Conservation (phyloP, 495 filamentous ascomycete species). For the Poronia punctata region DNA sequence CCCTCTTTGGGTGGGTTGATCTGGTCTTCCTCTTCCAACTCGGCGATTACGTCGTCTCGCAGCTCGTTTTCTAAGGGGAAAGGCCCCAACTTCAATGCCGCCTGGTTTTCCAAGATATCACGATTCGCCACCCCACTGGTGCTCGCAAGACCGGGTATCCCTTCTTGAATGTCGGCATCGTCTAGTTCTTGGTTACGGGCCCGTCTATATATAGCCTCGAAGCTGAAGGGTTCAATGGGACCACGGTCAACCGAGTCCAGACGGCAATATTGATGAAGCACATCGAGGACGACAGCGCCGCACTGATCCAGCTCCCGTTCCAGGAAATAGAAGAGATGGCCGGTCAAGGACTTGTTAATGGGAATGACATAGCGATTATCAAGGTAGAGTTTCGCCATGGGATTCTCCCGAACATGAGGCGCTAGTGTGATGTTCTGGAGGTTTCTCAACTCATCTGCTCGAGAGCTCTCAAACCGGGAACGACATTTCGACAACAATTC, state of each 20-base stretch:
- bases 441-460: conserved; percentile 65
- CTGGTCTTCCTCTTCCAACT: conserved; percentile 71
- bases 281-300: conserved; percentile 63
- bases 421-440: conserved; percentile 64
- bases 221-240: conserved; percentile 68
- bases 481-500: conserved; percentile 62
- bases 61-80: conserved; percentile 72
- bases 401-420: conserved; percentile 66
- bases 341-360: conserved; percentile 70
- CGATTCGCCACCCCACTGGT: conserved; percentile 70
- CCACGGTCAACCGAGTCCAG: conserved; percentile 69
- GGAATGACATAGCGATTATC: conserved; percentile 82
- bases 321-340: conserved; percentile 76
- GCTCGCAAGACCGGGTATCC: conserved; percentile 76
- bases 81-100: conserved; percentile 67
- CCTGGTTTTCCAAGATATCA: conserved; percentile 49
- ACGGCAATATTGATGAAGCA: conserved; percentile 67
- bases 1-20: conserved; percentile 61
- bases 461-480: conserved; percentile 62
- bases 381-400: conserved; percentile 66
- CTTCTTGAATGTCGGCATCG: conserved; percentile 80
- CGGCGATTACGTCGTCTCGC: conserved; percentile 72
- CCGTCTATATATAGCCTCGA: conserved; percentile 71
- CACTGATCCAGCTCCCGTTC: conserved; percentile 76
- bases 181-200: conserved; percentile 42